A percentile compares a stretch with the other conserved stretches of the same genome.
These are phyloP conservation scores for Mycena haematopus DNA, from an alignment of 768 basidiomycete genomes.

Conservation along the genomic window DNA sequence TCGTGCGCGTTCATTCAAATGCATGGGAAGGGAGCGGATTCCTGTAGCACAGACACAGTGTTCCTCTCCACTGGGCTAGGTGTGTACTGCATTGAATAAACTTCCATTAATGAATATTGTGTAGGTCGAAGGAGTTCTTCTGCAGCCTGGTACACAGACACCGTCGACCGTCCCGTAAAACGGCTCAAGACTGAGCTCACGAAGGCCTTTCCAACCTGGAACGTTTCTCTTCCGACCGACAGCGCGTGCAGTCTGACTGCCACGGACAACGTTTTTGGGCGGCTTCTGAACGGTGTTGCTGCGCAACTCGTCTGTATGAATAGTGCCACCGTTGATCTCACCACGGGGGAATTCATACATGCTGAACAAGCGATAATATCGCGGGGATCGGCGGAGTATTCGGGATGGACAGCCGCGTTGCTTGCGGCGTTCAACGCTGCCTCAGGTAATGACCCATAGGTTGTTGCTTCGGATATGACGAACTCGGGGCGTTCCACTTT, in stretches of 20 bases:
- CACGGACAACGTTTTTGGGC: conserved; percentile 46
- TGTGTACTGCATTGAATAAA: conserved; percentile 27
- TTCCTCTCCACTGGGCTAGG: conserved; percentile 56
- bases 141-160: conserved; percentile 44
- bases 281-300: conserved; percentile 20
- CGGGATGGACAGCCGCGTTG: conserved; percentile 44
- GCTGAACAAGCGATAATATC: conserved; percentile 45
- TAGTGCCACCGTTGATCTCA: too few relatives aligned
- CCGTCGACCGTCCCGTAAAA: conserved; percentile 30
- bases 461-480: too few relatives aligned
- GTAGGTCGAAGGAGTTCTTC: conserved; percentile 34
- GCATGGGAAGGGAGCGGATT: conserved; percentile 49
- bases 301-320: too few relatives aligned
- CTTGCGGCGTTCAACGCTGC: conserved; percentile 36
- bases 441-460: too few relatives aligned
- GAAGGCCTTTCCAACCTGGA: conserved; percentile 43
- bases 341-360: conserved; percentile 43
- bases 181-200: conserved; percentile 41
- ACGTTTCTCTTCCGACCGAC: conserved; percentile 47
- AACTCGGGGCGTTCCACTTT: too few relatives aligned
- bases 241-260: conserved; percentile 49
- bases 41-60: conserved; percentile 47
- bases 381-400: conserved; percentile 32
- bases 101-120: conserved; percentile 4
- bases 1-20: conserved; percentile 55